Base-by-base conservation (phyloP, 1,139 yeast genomes). In the Geotrichum reessii region DNA sequence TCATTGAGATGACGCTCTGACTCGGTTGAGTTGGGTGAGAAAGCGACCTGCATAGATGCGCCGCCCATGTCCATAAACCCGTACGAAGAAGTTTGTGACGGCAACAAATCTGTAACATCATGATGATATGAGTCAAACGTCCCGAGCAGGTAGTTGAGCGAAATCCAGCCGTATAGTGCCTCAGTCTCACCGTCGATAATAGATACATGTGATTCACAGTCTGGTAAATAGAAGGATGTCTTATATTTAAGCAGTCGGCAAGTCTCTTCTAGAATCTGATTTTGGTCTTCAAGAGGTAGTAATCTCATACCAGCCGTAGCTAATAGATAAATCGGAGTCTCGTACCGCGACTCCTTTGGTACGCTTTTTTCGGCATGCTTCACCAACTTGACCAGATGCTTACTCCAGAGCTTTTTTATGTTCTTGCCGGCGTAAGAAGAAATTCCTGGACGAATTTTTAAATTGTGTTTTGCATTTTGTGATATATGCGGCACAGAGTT, bases 281-380 rank as follows among this genome's bases (percentile, higher is more conserved):
- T 70, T 64, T 85, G 93, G 50, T 84, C 82, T 0, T 76, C 73
- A 0, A 84, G 85, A 6, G 81, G 77, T 53, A 88, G 73, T 28
- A 86, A 71, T 48, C 96, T 74, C 88, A 88, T 84, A 0, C 96
- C 96, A 0, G 95, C 96, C 0, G 96, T 89, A 0, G 95, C 89
- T 71, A 87, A 86, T 48, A 89, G 73, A 66, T 84, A 88, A 0
- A 89, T 78, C 0, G 96, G 96, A 0, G 96, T 89, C 51, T 89
- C 72, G 19, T 70, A 70, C 60, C 83, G 87, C 65, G 84, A 85
- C 2, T 83, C 80, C 51, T 74, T 72, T 4, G 96, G 96, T 0
- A 89, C 83, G 2, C 84, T 76, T 6, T 77, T 69, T 62, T 79
- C 73, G 2, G 91, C 87, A 53, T 80, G 75, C 7, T 78, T 71